These are phyloP conservation scores for Paraconiothyrium brasiliense DNA, from an alignment of 2,329 filamentous ascomycete genomes.

Conservation along the genomic window DNA sequence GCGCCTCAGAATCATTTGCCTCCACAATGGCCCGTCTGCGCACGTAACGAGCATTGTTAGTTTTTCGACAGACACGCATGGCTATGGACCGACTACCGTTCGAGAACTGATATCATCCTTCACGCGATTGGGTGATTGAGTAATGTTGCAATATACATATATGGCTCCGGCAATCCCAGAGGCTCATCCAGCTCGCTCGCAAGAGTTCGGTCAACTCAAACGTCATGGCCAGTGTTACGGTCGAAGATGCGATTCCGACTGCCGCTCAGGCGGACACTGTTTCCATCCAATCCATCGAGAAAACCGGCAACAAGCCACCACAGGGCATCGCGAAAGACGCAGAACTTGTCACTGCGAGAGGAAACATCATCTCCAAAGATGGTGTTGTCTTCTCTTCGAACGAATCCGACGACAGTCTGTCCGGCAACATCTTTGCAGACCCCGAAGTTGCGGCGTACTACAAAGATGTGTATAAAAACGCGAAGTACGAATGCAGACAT, in stretches of 20 bases:
- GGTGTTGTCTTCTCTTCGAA: conserved; percentile 11
- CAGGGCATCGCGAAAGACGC: conserved; percentile 11
- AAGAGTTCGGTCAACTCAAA: background rate
- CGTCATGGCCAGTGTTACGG: conserved; percentile 9
- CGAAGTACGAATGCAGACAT: conserved; percentile 60
- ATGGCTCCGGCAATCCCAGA: background rate
- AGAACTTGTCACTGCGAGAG: conserved; percentile 10
- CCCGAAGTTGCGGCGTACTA: conserved; percentile 64
- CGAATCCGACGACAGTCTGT: conserved; percentile 13
- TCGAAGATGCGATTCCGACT: conserved; percentile 1
- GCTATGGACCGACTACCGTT: background rate
- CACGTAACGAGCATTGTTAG: background rate
- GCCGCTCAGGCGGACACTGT: conserved; percentile 7
- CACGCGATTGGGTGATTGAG: background rate
- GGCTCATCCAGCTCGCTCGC: background rate
- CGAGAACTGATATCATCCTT: background rate
- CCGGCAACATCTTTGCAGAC: conserved; percentile 55
- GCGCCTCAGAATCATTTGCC: background rate
- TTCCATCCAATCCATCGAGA: conserved; percentile 12
- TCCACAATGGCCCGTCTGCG: background rate
- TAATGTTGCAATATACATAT: background rate
- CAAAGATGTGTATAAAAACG: conserved; percentile 63
- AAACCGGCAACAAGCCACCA: conserved; percentile 3
- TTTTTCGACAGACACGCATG: background rate
- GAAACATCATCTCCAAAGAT: conserved; percentile 15